These are phyloP conservation scores for Monotropa hypopitys DNA, from an alignment of 179 eudicot genomes.

Conservation along the genomic window DNA sequence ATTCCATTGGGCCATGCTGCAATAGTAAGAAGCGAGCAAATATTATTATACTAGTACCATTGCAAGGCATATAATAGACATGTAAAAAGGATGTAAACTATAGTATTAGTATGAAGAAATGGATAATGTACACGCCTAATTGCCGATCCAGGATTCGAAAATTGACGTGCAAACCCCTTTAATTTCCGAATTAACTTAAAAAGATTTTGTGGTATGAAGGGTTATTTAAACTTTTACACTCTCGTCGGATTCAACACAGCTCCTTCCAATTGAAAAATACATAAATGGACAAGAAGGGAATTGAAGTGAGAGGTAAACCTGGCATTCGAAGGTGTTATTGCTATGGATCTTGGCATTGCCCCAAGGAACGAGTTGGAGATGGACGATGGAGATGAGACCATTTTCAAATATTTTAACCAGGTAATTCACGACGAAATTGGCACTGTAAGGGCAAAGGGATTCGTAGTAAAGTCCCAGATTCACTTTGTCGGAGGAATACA, in stretches of 20 bases:
- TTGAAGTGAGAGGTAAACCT: constrained; percentile 21
- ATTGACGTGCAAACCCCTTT: neutral
- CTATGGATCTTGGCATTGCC: constrained; percentile 44
- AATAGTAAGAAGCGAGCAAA: constrained; percentile 12
- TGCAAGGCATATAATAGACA: neutral
- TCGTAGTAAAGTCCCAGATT: constrained; percentile 37
- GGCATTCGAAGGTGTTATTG: constrained; percentile 42
- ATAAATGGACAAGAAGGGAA: neutral
- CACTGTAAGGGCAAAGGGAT: constrained; percentile 43
- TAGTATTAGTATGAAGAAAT: neutral
- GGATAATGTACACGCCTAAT: neutral
- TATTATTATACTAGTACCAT: neutral
- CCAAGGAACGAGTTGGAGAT: constrained; percentile 54
- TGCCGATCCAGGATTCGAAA: neutral
- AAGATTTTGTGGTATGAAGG: neutral
- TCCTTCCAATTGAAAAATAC: neutral
- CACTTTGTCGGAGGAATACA: neutral
- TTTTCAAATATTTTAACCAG: constrained; percentile 28
- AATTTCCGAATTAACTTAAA: neutral
- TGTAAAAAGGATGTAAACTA: neutral
- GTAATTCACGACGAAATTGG: constrained; percentile 40
- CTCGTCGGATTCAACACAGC: no score
- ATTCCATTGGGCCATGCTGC: constrained; percentile 79
- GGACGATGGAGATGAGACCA: constrained; percentile 40
- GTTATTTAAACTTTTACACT: neutral